A percentile compares a stretch with the other conserved stretches of the same genome.
Conservation (phyloP, 768 basidiomycete genomes). For the Sporobolomyces roseus region DNA sequence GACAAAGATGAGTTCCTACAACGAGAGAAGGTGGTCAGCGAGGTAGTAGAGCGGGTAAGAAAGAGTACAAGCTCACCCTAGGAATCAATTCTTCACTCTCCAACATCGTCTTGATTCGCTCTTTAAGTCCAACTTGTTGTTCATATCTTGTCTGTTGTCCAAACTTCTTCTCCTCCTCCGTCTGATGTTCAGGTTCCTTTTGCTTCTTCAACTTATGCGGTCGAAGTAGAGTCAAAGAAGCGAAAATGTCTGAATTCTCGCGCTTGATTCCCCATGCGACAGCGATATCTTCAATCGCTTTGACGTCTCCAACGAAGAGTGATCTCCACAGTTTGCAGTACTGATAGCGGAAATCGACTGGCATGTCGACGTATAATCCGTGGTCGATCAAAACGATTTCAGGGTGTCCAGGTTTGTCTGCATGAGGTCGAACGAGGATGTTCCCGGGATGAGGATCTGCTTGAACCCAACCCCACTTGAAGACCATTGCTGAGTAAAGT, state of each 20-base stretch:
- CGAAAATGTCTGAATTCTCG: conserved; percentile 42
- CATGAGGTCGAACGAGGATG: conserved; percentile 68
- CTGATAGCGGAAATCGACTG: conserved; percentile 46
- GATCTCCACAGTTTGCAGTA: conserved; percentile 43
- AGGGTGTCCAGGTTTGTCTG: conserved; percentile 54
- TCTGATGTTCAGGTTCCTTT: conserved; percentile 1
- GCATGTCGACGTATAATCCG: conserved; percentile 75
- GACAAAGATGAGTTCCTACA: conserved; percentile 51
- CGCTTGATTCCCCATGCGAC: conserved; percentile 42
- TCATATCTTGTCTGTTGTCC: conserved; percentile 28
- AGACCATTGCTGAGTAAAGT: conserved; percentile 80
- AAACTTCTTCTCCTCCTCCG: conserved; percentile 22
- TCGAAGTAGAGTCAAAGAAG: conserved; percentile 39
- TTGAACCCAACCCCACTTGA: conserved; percentile 77
- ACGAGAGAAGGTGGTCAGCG: conserved; percentile 23
- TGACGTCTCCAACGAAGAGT: conserved; percentile 40
- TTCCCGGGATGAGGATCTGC: conserved; percentile 61
- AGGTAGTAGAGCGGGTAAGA: conserved; percentile 41
- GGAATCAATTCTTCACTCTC: conserved; percentile 45
- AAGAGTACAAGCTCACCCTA: conserved; percentile 11
- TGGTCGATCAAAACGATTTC: conserved; percentile 71
- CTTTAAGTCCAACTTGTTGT: conserved; percentile 41
- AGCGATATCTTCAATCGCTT: conserved; percentile 43
- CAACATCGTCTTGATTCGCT: conserved; percentile 43
- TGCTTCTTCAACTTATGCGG: conserved; percentile 40